Conservation (phyloP, 768 basidiomycete genomes). For the Phanerochaete sordida region DNA sequence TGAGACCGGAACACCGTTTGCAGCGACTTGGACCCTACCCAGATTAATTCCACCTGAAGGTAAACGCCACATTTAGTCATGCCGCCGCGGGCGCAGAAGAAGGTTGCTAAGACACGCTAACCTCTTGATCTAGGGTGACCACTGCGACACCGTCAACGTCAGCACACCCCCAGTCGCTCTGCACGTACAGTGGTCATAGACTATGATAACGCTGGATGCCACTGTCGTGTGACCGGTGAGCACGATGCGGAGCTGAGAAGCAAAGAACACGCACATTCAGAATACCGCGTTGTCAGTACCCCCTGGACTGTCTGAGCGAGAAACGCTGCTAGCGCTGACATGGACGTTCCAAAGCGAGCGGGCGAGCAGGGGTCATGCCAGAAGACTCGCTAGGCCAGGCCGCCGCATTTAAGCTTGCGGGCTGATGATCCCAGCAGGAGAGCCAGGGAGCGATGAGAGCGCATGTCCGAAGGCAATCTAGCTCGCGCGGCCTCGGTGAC, state of each 20-base stretch:
- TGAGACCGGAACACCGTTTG: neutral
- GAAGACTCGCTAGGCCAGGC: neutral
- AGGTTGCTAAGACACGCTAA: conserved; percentile 20
- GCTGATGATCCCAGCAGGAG: neutral
- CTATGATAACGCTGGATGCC: conserved; percentile 46
- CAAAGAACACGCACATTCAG: neutral
- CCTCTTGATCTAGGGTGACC: conserved; percentile 51
- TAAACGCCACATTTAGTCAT: conserved; percentile 2
- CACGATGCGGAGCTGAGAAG: neutral
- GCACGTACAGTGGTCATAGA: conserved; percentile 52
- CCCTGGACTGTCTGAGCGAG: neutral
- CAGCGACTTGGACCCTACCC: conserved; percentile 33
- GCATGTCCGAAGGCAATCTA: neutral
- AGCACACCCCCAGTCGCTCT: neutral
- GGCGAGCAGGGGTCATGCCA: neutral
- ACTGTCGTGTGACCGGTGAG: conserved; percentile 30
- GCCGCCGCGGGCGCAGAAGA: neutral
- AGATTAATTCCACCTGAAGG: conserved; percentile 47
- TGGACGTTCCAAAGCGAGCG: neutral
- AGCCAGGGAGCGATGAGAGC: neutral
- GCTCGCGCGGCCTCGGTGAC: neutral
- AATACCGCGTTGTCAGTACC: conserved; percentile 3
- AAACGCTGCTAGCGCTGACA: neutral
- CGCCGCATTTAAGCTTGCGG: neutral
- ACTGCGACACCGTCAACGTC: conserved; percentile 27